A percentile compares a stretch with the other conserved stretches of the same genome.
phyloP scores from a whole-genome alignment of 2,329 filamentous ascomycete species.

The Venturia aucupariae region DNA sequence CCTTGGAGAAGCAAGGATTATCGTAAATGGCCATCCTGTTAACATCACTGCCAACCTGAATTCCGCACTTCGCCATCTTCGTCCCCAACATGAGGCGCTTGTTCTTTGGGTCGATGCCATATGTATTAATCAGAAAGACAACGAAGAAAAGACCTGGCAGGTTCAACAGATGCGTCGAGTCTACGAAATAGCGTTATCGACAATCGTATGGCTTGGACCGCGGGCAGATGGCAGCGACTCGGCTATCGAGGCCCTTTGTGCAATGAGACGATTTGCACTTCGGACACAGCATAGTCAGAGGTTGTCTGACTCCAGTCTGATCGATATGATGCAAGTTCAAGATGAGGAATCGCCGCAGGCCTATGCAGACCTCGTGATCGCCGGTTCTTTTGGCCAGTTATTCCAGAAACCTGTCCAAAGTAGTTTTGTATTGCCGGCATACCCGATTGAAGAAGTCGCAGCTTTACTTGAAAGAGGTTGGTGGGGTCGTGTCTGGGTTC shows the following conservation, averaged over 20 bases:
- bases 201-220: constrained; percentile 9
- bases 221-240: not conserved
- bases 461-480: not conserved
- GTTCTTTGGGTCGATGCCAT: constrained; percentile 9
- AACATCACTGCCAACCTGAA: constrained; percentile 11
- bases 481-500: constrained; percentile 8
- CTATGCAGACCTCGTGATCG: not conserved
- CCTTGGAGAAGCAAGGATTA: not conserved
- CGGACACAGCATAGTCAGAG: not conserved
- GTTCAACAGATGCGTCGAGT: constrained; percentile 8
- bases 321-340: not conserved
- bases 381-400: not conserved
- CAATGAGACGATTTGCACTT: constrained; percentile 1
- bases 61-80: constrained; percentile 1
- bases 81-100: not conserved
- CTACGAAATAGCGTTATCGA: not conserved
- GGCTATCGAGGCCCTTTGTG: not conserved
- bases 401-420: not conserved
- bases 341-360: not conserved
- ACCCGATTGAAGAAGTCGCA: not conserved
- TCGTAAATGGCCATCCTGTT: not conserved
- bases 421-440: not conserved
- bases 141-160: constrained; percentile 9
- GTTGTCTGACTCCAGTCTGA: not conserved
- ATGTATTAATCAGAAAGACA: constrained; percentile 10